Evolutionary conservation across 2,329 filamentous ascomycete genomes (phyloP).

Genomic region (Trichoderma afroharzianum): DNA sequence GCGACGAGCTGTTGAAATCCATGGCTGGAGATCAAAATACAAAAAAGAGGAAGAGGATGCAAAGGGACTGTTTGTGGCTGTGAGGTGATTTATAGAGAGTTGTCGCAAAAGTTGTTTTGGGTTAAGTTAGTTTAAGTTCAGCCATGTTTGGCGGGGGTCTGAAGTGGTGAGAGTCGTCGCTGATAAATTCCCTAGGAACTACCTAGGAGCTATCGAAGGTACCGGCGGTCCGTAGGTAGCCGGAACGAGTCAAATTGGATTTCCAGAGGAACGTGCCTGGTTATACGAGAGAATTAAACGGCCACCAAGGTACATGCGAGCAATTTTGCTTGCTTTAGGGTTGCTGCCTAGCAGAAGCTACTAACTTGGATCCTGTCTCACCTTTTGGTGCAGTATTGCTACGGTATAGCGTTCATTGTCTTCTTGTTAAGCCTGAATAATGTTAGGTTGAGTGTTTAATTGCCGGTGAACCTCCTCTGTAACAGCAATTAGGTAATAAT

Average conservation of each 20-base stretch:
- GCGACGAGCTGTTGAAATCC: conserved; percentile 64
- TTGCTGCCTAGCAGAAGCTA: neutral
- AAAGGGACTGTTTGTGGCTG: neutral
- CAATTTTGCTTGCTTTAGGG: neutral
- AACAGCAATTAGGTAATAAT: neutral
- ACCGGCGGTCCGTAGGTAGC: neutral
- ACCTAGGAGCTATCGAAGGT: neutral
- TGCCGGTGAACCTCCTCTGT: neutral
- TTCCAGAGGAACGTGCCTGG: neutral
- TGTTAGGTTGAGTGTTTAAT: neutral
- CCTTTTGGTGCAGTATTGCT: neutral
- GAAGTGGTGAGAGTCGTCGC: neutral
- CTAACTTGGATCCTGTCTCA: neutral
- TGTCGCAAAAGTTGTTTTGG: conserved; percentile 6
- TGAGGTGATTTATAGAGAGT: neutral
- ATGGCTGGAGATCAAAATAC: conserved; percentile 35
- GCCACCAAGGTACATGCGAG: neutral
- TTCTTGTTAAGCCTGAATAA: neutral
- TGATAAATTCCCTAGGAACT: neutral
- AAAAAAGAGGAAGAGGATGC: neutral
- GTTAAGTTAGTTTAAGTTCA: conserved; percentile 4
- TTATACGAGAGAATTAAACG: neutral
- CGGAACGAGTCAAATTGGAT: neutral
- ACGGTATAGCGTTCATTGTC: neutral
- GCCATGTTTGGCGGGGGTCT: conserved; percentile 1